Evolutionary conservation across 169 alveolate genomes (phyloP).

Genomic region (Cryptosporidium meleagridis): DNA sequence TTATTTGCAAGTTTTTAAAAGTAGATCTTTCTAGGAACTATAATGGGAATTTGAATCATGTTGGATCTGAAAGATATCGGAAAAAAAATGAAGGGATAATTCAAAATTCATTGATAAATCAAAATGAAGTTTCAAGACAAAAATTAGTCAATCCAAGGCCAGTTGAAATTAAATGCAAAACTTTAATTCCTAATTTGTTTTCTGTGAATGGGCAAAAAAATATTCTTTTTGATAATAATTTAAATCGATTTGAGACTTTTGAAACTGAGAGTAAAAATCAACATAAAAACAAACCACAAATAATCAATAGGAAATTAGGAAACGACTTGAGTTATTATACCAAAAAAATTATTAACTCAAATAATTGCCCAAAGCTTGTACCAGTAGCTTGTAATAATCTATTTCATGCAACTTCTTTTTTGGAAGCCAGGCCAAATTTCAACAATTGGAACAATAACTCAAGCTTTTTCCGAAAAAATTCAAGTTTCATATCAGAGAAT

Average conservation of each 20-base stretch:
- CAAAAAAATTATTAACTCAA: background rate
- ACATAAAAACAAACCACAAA: background rate
- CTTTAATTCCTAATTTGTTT: background rate
- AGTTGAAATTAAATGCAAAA: background rate
- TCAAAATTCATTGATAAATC: background rate
- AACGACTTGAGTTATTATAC: background rate
- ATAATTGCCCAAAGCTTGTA: background rate
- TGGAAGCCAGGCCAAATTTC: background rate
- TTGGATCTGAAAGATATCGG: background rate
- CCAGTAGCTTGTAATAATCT: background rate
- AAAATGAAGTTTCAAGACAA: background rate
- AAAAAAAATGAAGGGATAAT: background rate
- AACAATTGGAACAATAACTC: background rate
- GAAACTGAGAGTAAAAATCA: background rate
- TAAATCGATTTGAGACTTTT: background rate
- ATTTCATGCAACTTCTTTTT: constrained; percentile 2
- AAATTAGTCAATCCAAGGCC: background rate
- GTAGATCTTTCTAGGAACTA: background rate
- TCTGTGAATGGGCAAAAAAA: background rate
- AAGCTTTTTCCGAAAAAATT: background rate
- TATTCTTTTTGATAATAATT: background rate
- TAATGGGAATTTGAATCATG: background rate
- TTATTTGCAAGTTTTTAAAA: background rate
- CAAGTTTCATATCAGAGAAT: background rate
- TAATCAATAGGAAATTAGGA: background rate